A percentile compares a stretch with the other conserved stretches of the same genome.
Evolutionary conservation across 2,329 filamentous ascomycete species (phyloP).

Genomic region (Hypoxylon sp.): DNA sequence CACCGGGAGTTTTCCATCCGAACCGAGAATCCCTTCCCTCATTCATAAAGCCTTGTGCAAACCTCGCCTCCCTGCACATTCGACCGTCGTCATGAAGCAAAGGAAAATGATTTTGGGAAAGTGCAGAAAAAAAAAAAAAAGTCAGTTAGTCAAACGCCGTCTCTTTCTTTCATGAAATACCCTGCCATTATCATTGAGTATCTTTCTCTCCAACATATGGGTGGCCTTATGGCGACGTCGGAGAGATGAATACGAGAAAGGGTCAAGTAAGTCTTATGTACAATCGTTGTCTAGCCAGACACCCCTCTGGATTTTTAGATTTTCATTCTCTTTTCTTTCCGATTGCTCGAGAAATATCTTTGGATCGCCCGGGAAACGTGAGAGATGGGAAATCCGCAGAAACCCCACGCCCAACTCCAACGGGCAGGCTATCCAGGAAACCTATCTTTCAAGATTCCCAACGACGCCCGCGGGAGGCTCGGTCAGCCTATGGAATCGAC

Average conservation of each 20-base stretch:
- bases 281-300: constrained; percentile 31
- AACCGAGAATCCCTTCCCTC: constrained; percentile 6
- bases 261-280: constrained; percentile 36
- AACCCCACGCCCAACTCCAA: constrained; percentile 25
- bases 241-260: constrained; percentile 13
- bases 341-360: constrained; percentile 42
- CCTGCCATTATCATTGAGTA: constrained; percentile 30
- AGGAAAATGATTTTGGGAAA: constrained; percentile 7
- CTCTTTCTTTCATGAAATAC: constrained; percentile 21
- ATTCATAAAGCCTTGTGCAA: constrained; percentile 19
- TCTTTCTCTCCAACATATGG: constrained; percentile 10
- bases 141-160: constrained; percentile 29
- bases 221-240: constrained; percentile 3
- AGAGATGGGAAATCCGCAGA: constrained; percentile 21
- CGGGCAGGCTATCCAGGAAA: constrained; percentile 3
- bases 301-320: not conserved
- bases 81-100: constrained; percentile 29
- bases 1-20: constrained; percentile 18
- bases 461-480: constrained; percentile 20
- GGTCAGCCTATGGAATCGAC: constrained; percentile 8
- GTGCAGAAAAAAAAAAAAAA: not conserved
- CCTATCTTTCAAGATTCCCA: constrained; percentile 14
- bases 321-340: constrained; percentile 19
- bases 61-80: constrained; percentile 17
- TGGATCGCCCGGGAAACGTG: constrained; percentile 21